Evolutionary conservation across 805 yeast species (phyloP), one percentile per base, ranked within the genome.

Genomic region (Naumovozyma castellii): DNA sequence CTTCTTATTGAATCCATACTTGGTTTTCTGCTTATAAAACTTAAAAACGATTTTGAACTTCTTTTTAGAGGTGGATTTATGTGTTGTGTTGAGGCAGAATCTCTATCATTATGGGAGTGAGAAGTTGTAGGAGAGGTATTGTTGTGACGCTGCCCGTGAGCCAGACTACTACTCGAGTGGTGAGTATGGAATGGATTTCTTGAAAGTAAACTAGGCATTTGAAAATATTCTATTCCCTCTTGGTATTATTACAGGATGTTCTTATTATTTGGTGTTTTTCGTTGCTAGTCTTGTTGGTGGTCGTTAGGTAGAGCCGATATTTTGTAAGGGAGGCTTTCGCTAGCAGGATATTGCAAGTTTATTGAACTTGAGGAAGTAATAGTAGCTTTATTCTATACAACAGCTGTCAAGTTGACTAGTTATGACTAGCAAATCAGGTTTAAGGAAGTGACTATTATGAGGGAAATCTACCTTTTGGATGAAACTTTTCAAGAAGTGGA

Each of bases 1-100:
- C 62, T 56, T 44, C 52, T 54, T 13, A 55, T 39, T 1, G 62
- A 57, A 20, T 58, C 63, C 35, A 50, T 48, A 34, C 59, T 53
- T 31, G 53, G 59, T 32, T 57, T 54, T 40, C 55, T 49, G 41
- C 51, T 52, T 44, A 57, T 53, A 32, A 58, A 58, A 34, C 50
- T 54, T 36, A 58, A 40, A 41, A 58, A 55, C 14, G 62, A 56
- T 38, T 54, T 54, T 8, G 59, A 53, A 20, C 45, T 46, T 32
- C 54, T 50, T 14, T 47, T 43, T 25, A 48, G 36, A 12, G 48
- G 37, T 3, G 48, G 48, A 45, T 29, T 29, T 9, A 13, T 13
- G 32, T 12, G 27, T 22, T 18, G 33, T 20, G 18, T 18, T 18
- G 17, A 28, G 14, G 16, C 18, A 6, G 5, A n/a, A 15, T 32